A percentile compares a stretch with the other conserved stretches of the same genome.
These are phyloP conservation scores for Trypanosoma congolense DNA, from an alignment of 208 protist genomes.

Conservation along the genomic window DNA sequence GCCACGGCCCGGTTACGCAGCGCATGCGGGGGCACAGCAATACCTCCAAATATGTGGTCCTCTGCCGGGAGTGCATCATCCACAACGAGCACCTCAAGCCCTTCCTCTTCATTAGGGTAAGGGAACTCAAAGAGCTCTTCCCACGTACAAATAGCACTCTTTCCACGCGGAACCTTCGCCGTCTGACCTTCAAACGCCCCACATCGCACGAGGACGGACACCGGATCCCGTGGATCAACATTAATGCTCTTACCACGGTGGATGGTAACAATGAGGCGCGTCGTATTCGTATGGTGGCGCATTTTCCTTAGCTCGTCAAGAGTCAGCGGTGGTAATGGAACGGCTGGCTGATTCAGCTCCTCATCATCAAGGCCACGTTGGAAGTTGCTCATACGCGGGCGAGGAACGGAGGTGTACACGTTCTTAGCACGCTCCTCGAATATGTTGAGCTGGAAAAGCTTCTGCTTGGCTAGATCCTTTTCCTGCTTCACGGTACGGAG, in stretches of 20 bases:
- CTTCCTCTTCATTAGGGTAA: slow-evolving; percentile 73
- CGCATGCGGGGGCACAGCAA: slow-evolving; percentile 60
- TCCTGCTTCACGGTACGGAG: slow-evolving; percentile 46
- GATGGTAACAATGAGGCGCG: slow-evolving; percentile 81
- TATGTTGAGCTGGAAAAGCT: slow-evolving; percentile 81
- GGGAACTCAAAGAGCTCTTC: slow-evolving; percentile 89
- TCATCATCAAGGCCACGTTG: slow-evolving; percentile 42
- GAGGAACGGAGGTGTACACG: slow-evolving; percentile 26
- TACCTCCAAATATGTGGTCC: slow-evolving; percentile 61
- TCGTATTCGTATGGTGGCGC: slow-evolving; percentile 29
- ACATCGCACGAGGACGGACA: slow-evolving; percentile 82
- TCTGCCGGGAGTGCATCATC: slow-evolving; percentile 57
- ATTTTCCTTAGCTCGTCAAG: slow-evolving; percentile 51
- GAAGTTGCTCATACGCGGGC: slow-evolving; percentile 33
- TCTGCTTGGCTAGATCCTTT: slow-evolving; percentile 62
- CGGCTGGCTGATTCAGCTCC: slow-evolving; percentile 22
- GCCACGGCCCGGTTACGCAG: slow-evolving; percentile 61
- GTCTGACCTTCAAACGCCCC: slow-evolving; percentile 88
- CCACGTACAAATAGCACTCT: slow-evolving; percentile 62
- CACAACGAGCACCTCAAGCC: slow-evolving; percentile 77
- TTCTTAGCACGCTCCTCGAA: slow-evolving; percentile 83
- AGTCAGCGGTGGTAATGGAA: slow-evolving; percentile 67
- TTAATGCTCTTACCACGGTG: slow-evolving; percentile 78
- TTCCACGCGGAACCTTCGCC: slow-evolving; percentile 70
- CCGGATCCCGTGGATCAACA: slow-evolving; percentile 40